Conservation (phyloP, 441 rosid genomes). For the Bocquillonia castaneifolia region DNA sequence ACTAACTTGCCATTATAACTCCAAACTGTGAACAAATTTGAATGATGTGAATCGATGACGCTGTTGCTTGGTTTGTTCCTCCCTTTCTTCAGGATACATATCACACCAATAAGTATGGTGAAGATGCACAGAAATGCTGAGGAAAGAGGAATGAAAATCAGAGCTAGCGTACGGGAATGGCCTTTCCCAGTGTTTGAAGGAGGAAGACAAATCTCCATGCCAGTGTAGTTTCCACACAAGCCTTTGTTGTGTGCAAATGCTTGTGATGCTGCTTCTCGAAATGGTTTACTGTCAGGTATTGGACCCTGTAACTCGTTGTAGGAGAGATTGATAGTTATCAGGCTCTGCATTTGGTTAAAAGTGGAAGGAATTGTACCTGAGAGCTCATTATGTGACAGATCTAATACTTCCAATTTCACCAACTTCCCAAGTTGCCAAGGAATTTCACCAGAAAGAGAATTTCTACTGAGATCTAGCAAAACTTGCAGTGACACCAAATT, state of each 20-base stretch:
- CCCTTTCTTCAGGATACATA: not conserved
- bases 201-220: conserved; percentile 18
- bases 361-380: conserved; percentile 27
- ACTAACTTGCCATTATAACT: conserved; percentile 28
- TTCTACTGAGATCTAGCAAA: conserved; percentile 36
- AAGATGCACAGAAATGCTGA: not conserved
- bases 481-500: conserved; percentile 20
- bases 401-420: conserved; percentile 21
- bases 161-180: not conserved
- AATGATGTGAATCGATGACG: not conserved
- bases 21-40: conserved; percentile 24
- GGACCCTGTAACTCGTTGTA: conserved; percentile 37
- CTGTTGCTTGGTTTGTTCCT: not conserved
- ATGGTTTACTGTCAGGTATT: conserved; percentile 33
- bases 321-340: conserved; percentile 29
- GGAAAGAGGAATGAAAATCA: conserved; percentile 19
- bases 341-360: conserved; percentile 25
- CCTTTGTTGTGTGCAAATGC: conserved; percentile 32
- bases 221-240: conserved; percentile 32
- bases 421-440: conserved; percentile 29
- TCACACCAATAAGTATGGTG: not conserved
- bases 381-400: conserved; percentile 35
- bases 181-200: not conserved
- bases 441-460: conserved; percentile 28
- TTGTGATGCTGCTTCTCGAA: conserved; percentile 25